Conservation (phyloP, 2,329 filamentous ascomycete genomes). For the Calonectria pauciramosa region DNA sequence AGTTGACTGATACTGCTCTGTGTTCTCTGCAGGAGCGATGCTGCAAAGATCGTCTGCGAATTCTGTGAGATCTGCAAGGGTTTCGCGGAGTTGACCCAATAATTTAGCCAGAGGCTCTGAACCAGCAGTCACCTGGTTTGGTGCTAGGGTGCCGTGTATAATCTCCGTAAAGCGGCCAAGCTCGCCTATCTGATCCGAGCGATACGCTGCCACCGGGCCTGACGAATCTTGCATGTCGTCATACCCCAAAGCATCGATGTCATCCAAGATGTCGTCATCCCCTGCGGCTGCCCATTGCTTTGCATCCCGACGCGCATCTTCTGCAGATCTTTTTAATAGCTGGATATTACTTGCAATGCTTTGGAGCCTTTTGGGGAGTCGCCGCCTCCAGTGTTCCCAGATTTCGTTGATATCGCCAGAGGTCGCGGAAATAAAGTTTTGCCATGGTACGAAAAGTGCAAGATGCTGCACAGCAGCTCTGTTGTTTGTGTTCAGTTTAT, state of each 20-base stretch:
- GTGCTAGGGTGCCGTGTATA: background rate
- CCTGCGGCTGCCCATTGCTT: constrained; percentile 3
- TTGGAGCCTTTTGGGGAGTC: background rate
- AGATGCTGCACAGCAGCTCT: constrained; percentile 10
- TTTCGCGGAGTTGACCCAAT: background rate
- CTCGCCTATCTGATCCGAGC: background rate
- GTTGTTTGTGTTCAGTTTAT: background rate
- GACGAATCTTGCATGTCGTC: background rate
- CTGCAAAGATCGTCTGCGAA: background rate
- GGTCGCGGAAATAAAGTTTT: background rate
- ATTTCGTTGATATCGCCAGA: background rate
- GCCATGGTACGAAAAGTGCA: background rate
- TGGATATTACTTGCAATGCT: constrained; percentile 11
- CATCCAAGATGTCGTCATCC: background rate
- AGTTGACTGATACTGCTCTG: background rate
- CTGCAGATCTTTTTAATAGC: constrained; percentile 11
- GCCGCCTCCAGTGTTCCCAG: background rate
- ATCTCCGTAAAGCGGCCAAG: background rate
- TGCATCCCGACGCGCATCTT: constrained; percentile 8
- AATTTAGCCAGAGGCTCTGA: background rate
- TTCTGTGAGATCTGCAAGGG: background rate
- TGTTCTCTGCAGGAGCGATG: background rate
- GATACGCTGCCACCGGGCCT: background rate
- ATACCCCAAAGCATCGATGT: background rate
- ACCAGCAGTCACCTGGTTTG: background rate